Base-by-base conservation (phyloP, 2,329 filamentous ascomycete species). In the Sporothrix curviconia region DNA sequence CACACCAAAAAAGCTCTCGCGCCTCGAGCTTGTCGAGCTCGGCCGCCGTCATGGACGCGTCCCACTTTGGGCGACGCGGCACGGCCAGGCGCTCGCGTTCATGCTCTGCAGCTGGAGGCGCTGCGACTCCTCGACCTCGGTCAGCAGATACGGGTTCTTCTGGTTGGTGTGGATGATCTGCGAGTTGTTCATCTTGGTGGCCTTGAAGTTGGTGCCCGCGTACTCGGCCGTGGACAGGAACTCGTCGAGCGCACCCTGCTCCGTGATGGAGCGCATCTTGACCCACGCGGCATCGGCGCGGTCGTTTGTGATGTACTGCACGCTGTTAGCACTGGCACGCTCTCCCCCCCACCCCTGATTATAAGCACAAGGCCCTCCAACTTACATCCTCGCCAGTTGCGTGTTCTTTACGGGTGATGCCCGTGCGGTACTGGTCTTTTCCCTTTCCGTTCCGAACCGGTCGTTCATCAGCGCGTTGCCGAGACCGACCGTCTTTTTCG, bases 391-490 rank as follows among this genome's bases (percentile, higher is more conserved):
- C 89, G 69, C 90, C 91, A 22, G 89, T 90, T 25, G 83, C 79
- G 67, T 92, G 84, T 71, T 91, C 85, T 62, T 90, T 87, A 68
- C 89, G 84, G 24, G 78, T 80, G 59, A 83, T 77, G 51, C 49
- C 55, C 74, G 69, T 82, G 70, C 87, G 88, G 74, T 90, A 92
- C 71, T 91, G 86, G 71, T 92, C 88, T 53, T 80, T 71, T 63
- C 90, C 89, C 73, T 95, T 96, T 67, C 90, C 89, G 75, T 94
- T 95, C 92, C 90, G 73, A 97, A 96, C 59, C 92, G 88, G 76
- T 97, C 94, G 71, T 97, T 97, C 94, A 99, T 99, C 70, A 99
- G 83, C 76, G 88, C 85, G 77, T 96, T 96, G 71, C 94, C 94
- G 76, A 99, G 85, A 71, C 94, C 94, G 67, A 96, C 90, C 67